Base-by-base conservation (phyloP, 768 basidiomycete genomes). In the Sporobolomyces roseus region DNA sequence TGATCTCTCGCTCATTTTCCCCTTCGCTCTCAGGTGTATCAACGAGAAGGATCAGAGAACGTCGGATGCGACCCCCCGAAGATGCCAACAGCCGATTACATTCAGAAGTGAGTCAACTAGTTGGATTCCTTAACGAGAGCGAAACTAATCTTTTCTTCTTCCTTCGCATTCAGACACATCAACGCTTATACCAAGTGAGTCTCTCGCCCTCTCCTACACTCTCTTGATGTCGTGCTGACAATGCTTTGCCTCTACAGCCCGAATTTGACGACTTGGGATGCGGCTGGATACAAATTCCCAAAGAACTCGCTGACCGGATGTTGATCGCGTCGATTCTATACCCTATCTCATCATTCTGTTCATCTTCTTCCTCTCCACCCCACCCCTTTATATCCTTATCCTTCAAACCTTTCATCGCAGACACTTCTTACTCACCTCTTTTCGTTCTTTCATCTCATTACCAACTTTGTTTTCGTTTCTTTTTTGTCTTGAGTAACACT, bases 191-290 rank as follows among this genome's bases (percentile, higher is more conserved):
- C 41, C 23, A 65, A 72, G 55, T 68, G 38, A 36, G 55, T 51
- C 30, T 46, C 27, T 19, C 6, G 1, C 4, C 52, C 35, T 25
- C 38, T 41, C 10, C 17, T 9, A 41, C 10, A 41, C 38, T 41
- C 10, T 50, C 36, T 4, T 36, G 4, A 48, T 32, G 21, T n/a
- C 25, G 12, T 3, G 14, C 59, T 50, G 38, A 49, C 69, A 30
- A 21, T 58, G 33, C 21, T 17, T 25, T 16, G 25, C 16, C 19
- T 25, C 80, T 8, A n/a, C 84, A 96, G 65, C 77, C 82, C 91
- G 25, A 93, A 94, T 76, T 78, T 90, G 50, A 93, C 93, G 33
- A 89, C 88, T 53, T 94, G 93, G 92, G 82, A 80, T 3, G 82
- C 84, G 72, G 91, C 87, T 2, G 89, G 88, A 48, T 85, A 88